Base-by-base conservation (phyloP, 371 early-diverging fungal genomes). In the Batrachochytrium dendrobatidis region DNA sequence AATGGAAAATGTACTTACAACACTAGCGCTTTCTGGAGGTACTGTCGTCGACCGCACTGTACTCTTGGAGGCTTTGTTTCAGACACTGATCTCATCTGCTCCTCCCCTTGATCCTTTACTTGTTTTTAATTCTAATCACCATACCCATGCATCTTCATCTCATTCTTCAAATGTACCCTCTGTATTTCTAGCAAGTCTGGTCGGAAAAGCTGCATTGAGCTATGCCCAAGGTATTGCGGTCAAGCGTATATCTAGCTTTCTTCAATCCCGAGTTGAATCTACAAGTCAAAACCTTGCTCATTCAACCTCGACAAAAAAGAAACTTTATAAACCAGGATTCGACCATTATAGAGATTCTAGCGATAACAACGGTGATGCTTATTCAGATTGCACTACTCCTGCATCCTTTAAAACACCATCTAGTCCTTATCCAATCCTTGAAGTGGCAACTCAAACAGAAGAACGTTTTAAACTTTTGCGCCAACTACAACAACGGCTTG, bases 401-500 rank as follows among this genome's bases (percentile, higher is more conserved):
- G n/a, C n/a, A n/a, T n/a, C n/a, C n/a, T n/a, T n/a, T n/a, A n/a
- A n/a, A n/a, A n/a, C n/a, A n/a, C n/a, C n/a, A n/a, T 15, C 15
- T n/a, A 39, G 39, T n/a, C 15, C 39, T n/a, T 15, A 39, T n/a
- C 15, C n/a, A 12, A n/a, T 39, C n/a, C 39, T 39, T n/a, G n/a
- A n/a, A n/a, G n/a, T n/a, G n/a, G n/a, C n/a, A n/a, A n/a, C n/a
- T n/a, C n/a, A n/a, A n/a, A 39, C 39, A n/a, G 39, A 39, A n/a
- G 15, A 39, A n/a, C 39, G 39, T 39, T n/a, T 39, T 12, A 12
- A n/a, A 12, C 12, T 12, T 39, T n/a, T 39, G 39, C 39, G 39
- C n/a, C 39, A 39, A n/a, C 39, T 39, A n/a, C 39, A 39, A n/a
- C 12, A 12, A 15, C 39, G n/a, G 39, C 66, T 77, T 26, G 75